Evolutionary conservation across 176 grass and related monocot species (phyloP), one percentile per base, ranked within the genome.

Genomic region (Avena insularis): DNA sequence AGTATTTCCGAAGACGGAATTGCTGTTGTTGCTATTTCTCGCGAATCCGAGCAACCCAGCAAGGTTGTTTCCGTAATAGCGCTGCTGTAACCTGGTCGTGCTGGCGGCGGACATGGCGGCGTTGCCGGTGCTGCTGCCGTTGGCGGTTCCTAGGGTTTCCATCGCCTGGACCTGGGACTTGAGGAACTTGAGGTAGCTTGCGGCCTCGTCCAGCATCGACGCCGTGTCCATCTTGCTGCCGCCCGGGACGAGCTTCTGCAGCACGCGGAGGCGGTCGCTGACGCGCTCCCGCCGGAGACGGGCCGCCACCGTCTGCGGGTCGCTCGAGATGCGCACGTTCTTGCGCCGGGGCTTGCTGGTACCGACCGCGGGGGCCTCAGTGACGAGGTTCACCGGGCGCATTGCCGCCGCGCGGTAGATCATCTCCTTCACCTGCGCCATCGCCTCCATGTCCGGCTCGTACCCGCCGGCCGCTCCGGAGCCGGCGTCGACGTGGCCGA

Each of bases 171-270:
- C 87, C 92, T 97, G 95, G 3, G 95, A 92, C 84, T 92, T 97
- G 88, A 97, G 95, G 87, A 94, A 97, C 86, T 91, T 97, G 75
- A 97, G 95, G 91, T 97, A 97, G 85, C 87, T 97, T 31, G 90
- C 95, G 17, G 95, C 95, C 81, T 97, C 95, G 87, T 97, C 95
- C 27, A 97, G 92, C 95, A 97, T 97, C 17, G 95, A 91, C 38
- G 92, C 95, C 35, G 95, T 97, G 85, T 97, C 95, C 95, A 97
- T 94, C 92, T 94, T 97, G 78, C 81, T 94, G 20, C 95, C 95
- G 1, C 95, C 95, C 3, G 95, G 95, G 50, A 97, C 95, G 12
- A 97, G 84, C 79, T 78, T 86, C 79, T 97, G 95, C 80, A 97
- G 93, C 75, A 91, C 90, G 81, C 92, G 89, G 23, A 97, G 88